These are phyloP conservation scores for Circinella minor DNA, from an alignment of 371 early-diverging fungal species.

Conservation along the genomic window DNA sequence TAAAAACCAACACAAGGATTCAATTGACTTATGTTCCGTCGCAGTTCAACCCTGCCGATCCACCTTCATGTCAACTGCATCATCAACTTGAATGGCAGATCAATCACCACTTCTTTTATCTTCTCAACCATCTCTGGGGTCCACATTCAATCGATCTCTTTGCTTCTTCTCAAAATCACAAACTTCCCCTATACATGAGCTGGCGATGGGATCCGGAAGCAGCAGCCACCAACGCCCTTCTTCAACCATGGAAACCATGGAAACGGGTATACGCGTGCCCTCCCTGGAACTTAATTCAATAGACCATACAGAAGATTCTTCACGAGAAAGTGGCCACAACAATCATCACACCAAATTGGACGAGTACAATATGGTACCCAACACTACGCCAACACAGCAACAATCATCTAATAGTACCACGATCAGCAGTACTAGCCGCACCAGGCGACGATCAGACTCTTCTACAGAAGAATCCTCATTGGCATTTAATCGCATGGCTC, in stretches of 20 bases:
- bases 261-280: neutral
- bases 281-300: constrained; percentile 22
- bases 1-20: constrained; percentile 23
- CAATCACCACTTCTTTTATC: constrained; percentile 10
- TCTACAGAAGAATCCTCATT: constrained; percentile 9
- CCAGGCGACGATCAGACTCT: neutral
- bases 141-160: constrained; percentile 31
- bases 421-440: constrained; percentile 6
- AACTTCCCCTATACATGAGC: constrained; percentile 11
- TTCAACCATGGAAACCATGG: constrained; percentile 13
- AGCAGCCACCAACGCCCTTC: constrained; percentile 4
- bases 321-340: constrained; percentile 13
- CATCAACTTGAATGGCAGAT: constrained; percentile 35
- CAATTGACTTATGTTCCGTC: constrained; percentile 32
- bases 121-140: constrained; percentile 28
- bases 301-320: neutral
- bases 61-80: constrained; percentile 22
- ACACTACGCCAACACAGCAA: neutral
- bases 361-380: constrained; percentile 28
- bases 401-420: constrained; percentile 3
- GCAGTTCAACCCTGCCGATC: constrained; percentile 33
- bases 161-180: constrained; percentile 3
- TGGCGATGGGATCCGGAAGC: constrained; percentile 25
- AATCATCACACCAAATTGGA: constrained; percentile 28
- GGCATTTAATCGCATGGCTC: constrained; percentile 15